These are phyloP conservation scores for Helianthus annuus DNA, from an alignment of 129 eudicot species.

Conservation along the genomic window DNA sequence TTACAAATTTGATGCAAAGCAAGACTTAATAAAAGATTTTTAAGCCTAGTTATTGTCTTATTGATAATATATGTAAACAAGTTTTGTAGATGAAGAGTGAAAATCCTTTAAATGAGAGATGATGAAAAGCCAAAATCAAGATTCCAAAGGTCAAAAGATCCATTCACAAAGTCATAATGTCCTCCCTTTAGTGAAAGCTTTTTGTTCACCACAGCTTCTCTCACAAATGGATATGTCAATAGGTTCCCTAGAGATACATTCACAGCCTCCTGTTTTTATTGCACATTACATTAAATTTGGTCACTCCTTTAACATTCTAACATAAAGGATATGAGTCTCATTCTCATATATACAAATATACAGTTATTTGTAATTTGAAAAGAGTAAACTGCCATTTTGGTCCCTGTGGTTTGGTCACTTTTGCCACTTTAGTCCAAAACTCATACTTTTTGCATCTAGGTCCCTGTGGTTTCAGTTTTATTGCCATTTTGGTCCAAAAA, in stretches of 20 bases:
- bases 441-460: too few relatives aligned
- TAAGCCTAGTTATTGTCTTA: constrained; percentile 35
- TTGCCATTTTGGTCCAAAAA: too few relatives aligned
- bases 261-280: constrained; percentile 76
- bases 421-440: too few relatives aligned
- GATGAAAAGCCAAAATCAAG: constrained; percentile 63
- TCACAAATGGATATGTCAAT: constrained; percentile 86
- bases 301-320: background rate
- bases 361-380: background rate
- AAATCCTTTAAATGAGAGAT: constrained; percentile 34
- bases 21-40: constrained; percentile 19
- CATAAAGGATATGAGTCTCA: background rate
- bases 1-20: constrained; percentile 21
- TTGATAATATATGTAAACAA: constrained; percentile 29
- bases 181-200: constrained; percentile 67
- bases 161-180: constrained; percentile 86
- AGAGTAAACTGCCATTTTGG: too few relatives aligned
- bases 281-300: background rate
- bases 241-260: constrained; percentile 86
- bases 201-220: constrained; percentile 65
- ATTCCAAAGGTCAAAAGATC: constrained; percentile 78
- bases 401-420: too few relatives aligned
- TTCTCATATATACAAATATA: background rate
- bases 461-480: too few relatives aligned
- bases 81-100: background rate